These are phyloP conservation scores for Escovopsis sp. DNA, from an alignment of 2,329 filamentous ascomycete species.

Conservation along the genomic window DNA sequence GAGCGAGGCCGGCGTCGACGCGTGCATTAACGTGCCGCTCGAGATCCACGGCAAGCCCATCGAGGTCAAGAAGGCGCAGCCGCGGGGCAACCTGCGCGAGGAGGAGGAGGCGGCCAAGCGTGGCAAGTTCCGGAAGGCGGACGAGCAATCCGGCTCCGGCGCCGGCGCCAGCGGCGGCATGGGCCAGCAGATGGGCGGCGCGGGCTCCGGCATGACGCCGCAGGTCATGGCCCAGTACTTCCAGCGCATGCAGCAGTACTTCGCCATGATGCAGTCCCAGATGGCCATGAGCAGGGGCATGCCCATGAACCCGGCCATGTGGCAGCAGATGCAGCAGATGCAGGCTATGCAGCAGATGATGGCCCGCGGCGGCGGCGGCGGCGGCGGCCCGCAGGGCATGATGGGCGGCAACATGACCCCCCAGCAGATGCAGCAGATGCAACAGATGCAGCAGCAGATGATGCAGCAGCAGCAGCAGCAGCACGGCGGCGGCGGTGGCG, in stretches of 20 bases:
- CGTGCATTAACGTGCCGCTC: conserved; percentile 68
- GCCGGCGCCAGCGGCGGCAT: conserved; percentile 25
- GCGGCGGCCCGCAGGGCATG: conserved; percentile 24
- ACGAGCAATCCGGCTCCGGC: conserved; percentile 26
- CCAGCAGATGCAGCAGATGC: conserved; percentile 47
- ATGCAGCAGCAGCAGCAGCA: conserved; percentile 23
- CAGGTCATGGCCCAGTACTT: conserved; percentile 98
- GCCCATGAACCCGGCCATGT: conserved; percentile 61
- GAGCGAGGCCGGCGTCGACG: conserved; percentile 85
- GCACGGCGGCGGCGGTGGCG: conserved; percentile 13
- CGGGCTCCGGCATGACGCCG: conserved; percentile 60
- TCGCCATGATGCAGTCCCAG: conserved; percentile 86
- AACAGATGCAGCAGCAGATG: conserved; percentile 28
- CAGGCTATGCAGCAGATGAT: conserved; percentile 51
- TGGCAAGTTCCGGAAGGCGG: conserved; percentile 42
- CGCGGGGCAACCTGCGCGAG: conserved; percentile 83
- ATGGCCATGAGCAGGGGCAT: conserved; percentile 71
- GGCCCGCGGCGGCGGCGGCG: conserved; percentile 24
- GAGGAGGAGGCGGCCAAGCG: conserved; percentile 59
- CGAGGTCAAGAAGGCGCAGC: conserved; percentile 96
- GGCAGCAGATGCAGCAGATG: conserved; percentile 65
- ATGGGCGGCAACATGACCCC: conserved; percentile 28
- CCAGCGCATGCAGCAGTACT: conserved; percentile 97
- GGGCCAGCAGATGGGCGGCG: conserved; percentile 29
- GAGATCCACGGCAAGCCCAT: conserved; percentile 94